Evolutionary conservation across 2,329 filamentous ascomycete genomes (phyloP).

Genomic region (Fusarium scirpi): DNA sequence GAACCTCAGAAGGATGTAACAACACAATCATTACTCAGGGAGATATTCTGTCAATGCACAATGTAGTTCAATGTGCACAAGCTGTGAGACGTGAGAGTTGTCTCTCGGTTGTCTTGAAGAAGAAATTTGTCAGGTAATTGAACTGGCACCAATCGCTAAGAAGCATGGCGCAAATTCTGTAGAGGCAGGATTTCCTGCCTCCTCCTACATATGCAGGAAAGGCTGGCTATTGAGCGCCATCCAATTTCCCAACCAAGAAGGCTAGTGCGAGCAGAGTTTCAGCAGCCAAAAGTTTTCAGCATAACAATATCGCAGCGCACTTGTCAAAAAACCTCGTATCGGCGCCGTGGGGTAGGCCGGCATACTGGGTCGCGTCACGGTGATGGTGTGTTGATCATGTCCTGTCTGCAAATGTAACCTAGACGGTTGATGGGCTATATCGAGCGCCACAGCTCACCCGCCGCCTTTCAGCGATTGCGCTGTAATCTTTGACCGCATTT

Average conservation of each 20-base stretch:
- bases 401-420: constrained; percentile 34
- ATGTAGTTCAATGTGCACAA: constrained; percentile 26
- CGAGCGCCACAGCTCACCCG: constrained; percentile 32
- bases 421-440: constrained; percentile 26
- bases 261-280: constrained; percentile 24
- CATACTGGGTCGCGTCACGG: constrained; percentile 31
- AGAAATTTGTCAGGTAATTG: constrained; percentile 4
- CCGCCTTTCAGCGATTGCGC: constrained; percentile 12
- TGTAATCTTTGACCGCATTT: constrained; percentile 27
- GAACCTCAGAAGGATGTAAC: constrained; percentile 10
- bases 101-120: constrained; percentile 18
- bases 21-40: constrained; percentile 16
- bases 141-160: constrained; percentile 17
- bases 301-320: constrained; percentile 3
- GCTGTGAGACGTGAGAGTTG: constrained; percentile 25
- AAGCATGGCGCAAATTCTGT: constrained; percentile 11
- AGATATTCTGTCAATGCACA: neutral
- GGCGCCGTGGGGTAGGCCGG: constrained; percentile 23
- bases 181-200: constrained; percentile 5
- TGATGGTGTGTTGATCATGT: constrained; percentile 30
- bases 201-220: constrained; percentile 17
- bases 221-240: constrained; percentile 25
- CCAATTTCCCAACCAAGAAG: constrained; percentile 9
- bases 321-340: constrained; percentile 38
- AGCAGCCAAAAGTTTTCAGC: constrained; percentile 19